Evolutionary conservation across 768 basidiomycete species (phyloP).

Genomic region (Boletus pseudopeckii): DNA sequence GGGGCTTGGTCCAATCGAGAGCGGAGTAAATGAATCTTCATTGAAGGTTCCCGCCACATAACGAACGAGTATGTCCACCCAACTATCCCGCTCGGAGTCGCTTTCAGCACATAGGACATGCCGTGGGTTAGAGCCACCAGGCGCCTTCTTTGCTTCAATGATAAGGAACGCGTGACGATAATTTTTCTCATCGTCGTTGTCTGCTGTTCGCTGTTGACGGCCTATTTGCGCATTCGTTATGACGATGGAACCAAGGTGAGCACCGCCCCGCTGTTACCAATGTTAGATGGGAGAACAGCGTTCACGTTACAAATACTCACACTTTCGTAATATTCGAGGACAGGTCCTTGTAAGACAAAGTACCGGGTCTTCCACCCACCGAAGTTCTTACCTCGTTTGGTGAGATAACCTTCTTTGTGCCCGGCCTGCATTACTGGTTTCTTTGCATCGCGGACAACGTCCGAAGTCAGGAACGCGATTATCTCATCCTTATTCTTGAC

Average conservation of each 20-base stretch:
- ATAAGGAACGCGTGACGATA: constrained; percentile 98
- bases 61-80: constrained; percentile 91
- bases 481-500: constrained; percentile 87
- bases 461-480: constrained; percentile 89
- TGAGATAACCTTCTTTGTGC: constrained; percentile 93
- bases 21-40: constrained; percentile 55
- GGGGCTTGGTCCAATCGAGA: constrained; percentile 34
- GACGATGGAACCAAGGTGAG: constrained; percentile 85
- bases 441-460: constrained; percentile 73
- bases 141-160: constrained; percentile 79
- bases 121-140: constrained; percentile 65
- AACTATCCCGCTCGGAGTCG: constrained; percentile 86
- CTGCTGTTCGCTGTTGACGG: constrained; percentile 73
- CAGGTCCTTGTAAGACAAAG: constrained; percentile 88
- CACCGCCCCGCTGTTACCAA: constrained; percentile 71
- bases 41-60: constrained; percentile 82
- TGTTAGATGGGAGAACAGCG: constrained; percentile 9
- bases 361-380: constrained; percentile 97
- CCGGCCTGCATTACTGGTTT: constrained; percentile 76
- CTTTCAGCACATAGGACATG: constrained; percentile 98
- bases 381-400: constrained; percentile 96
- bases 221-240: constrained; percentile 96
- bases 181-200: constrained; percentile 80
- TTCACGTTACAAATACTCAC: constrained; percentile 50
- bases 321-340: constrained; percentile 92